Evolutionary conservation across 352 stramenopile species (phyloP).

Genomic region (Globisporangium barbulae): DNA sequence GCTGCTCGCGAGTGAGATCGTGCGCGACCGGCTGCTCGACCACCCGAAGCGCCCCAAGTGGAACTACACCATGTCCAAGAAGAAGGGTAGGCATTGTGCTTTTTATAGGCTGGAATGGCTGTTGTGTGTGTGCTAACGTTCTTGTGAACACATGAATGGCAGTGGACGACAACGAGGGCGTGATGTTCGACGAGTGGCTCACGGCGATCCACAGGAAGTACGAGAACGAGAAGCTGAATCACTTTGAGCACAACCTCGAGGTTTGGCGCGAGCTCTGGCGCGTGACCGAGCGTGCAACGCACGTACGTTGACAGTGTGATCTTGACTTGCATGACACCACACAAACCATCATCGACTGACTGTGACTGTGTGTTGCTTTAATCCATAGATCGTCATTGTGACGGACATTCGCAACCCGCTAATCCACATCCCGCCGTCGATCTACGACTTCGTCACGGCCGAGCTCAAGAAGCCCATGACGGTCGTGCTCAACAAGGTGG

Average conservation of each 20-base stretch:
- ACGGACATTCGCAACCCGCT: slow-evolving; percentile 80
- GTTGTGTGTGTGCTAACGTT: background rate
- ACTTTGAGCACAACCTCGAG: slow-evolving; percentile 86
- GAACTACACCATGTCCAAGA: slow-evolving; percentile 83
- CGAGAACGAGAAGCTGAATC: slow-evolving; percentile 74
- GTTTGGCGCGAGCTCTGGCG: slow-evolving; percentile 87
- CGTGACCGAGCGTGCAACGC: slow-evolving; percentile 76
- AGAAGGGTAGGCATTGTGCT: slow-evolving; percentile 43
- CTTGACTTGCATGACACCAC: background rate
- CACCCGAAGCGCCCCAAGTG: slow-evolving; percentile 68
- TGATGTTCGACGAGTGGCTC: slow-evolving; percentile 88
- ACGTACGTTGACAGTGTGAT: slow-evolving; percentile 30
- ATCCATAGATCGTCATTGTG: slow-evolving; percentile 48
- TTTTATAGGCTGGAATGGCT: background rate
- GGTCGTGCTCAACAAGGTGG: slow-evolving; percentile 85
- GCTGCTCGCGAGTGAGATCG: slow-evolving; percentile 56
- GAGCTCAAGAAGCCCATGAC: slow-evolving; percentile 75
- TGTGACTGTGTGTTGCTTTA: background rate
- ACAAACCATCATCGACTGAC: background rate
- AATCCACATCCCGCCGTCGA: slow-evolving; percentile 73
- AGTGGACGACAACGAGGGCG: slow-evolving; percentile 77
- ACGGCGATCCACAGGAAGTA: slow-evolving; percentile 85
- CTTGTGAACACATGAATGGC: background rate
- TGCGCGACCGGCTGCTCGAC: slow-evolving; percentile 63
- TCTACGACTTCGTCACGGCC: slow-evolving; percentile 78